Percentiles rank a stretch among this genome's conserved stretches.
phyloP scores from a whole-genome alignment of 1,139 yeast species.

The Scheffersomyces insectosa region DNA sequence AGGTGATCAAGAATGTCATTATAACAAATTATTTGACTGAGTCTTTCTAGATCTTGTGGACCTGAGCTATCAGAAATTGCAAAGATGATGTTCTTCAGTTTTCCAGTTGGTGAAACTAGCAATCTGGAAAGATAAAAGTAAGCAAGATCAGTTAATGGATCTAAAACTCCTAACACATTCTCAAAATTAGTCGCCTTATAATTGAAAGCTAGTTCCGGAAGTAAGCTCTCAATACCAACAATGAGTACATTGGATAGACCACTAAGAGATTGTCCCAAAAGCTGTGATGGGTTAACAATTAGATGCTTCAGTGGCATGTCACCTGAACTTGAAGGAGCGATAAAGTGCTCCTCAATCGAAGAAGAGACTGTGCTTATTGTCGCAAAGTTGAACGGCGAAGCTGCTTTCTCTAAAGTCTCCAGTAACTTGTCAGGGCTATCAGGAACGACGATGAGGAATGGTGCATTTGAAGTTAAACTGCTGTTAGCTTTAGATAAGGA shows the following conservation, averaged over 20 bases:
- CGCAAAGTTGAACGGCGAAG: background rate
- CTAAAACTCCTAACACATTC: constrained; percentile 21
- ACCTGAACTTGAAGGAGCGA: too few species aligned
- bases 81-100: constrained; percentile 15
- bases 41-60: constrained; percentile 12
- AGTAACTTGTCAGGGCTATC: too few species aligned
- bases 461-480: constrained; percentile 2
- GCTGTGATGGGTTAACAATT: constrained; percentile 11
- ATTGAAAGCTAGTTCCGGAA: constrained; percentile 24
- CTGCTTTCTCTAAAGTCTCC: too few species aligned
- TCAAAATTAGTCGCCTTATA: constrained; percentile 1
- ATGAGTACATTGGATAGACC: constrained; percentile 19
- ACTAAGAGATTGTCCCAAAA: constrained; percentile 17
- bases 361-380: constrained; percentile 2
- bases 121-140: constrained; percentile 20
- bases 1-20: constrained; percentile 11
- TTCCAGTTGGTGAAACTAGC: constrained; percentile 7
- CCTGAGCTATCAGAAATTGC: constrained; percentile 7
- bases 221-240: constrained; percentile 23
- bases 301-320: background rate
- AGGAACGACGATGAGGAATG: constrained; percentile 19
- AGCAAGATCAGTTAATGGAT: constrained; percentile 26
- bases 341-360: background rate
- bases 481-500: background rate
- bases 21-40: constrained; percentile 17